Evolutionary conservation across 2,329 filamentous ascomycete species (phyloP).

Genomic region (Geosmithia morbida): DNA sequence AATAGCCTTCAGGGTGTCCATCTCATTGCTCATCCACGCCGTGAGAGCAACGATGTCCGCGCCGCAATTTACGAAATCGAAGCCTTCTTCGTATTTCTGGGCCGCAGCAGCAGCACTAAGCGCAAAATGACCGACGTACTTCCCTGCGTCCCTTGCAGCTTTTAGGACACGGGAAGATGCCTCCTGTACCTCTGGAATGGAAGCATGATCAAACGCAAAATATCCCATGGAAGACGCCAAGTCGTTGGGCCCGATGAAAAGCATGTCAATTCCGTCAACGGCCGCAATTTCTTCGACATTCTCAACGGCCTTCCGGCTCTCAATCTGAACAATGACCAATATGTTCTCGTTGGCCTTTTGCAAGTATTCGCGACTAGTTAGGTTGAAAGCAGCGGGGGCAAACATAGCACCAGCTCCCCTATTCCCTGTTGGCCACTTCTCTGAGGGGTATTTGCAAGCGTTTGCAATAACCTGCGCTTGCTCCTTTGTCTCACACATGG

Average conservation of each 20-base stretch:
- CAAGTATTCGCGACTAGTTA: constrained; percentile 11
- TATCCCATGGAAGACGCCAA: constrained; percentile 16
- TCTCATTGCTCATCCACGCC: constrained; percentile 18
- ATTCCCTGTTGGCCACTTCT: constrained; percentile 7
- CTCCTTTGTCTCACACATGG: constrained; percentile 6
- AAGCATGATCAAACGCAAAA: constrained; percentile 12
- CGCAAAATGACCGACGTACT: no score
- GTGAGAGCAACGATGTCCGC: constrained; percentile 20
- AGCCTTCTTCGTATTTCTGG: constrained; percentile 13
- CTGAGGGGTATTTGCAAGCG: constrained; percentile 12
- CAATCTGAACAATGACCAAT: no score
- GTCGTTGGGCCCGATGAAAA: constrained; percentile 27
- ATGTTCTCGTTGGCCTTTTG: constrained; percentile 8
- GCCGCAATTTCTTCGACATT: no score
- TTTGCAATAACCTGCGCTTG: constrained; percentile 11
- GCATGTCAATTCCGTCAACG: constrained; percentile 23
- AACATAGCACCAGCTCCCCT: constrained; percentile 15
- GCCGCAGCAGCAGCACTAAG: no score
- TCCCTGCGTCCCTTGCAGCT: no score
- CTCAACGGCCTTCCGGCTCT: no score
- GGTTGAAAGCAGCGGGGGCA: constrained; percentile 12
- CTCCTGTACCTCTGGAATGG: no score
- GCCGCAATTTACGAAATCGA: constrained; percentile 20
- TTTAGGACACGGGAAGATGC: no score
- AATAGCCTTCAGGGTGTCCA: constrained; percentile 4